phyloP scores from a whole-genome alignment of 148 eudicot genomes.

The Diospyros lotus region DNA sequence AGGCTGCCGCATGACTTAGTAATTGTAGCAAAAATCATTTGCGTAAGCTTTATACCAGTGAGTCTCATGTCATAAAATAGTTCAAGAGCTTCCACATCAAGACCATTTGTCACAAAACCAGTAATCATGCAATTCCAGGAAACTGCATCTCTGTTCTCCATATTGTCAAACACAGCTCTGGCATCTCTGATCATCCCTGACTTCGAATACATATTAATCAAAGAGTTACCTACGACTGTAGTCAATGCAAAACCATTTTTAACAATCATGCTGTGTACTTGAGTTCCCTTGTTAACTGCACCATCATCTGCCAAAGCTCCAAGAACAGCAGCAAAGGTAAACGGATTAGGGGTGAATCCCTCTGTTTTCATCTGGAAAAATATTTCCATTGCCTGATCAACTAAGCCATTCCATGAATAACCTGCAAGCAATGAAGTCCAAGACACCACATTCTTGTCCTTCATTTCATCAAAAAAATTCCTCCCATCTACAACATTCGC shows the following conservation, averaged over 20 bases:
- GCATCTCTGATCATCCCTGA: constrained; percentile 58
- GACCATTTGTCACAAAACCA: constrained; percentile 67
- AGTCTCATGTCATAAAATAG: constrained; percentile 56
- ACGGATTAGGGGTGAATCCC: constrained; percentile 64
- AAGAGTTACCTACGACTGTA: constrained; percentile 65
- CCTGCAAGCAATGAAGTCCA: constrained; percentile 91
- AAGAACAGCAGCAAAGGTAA: constrained; percentile 69
- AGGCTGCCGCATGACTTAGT: constrained; percentile 61
- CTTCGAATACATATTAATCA: constrained; percentile 73
- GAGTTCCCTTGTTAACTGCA: constrained; percentile 48
- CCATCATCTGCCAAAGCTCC: constrained; percentile 61
- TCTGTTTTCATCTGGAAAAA: constrained; percentile 51
- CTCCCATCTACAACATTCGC: constrained; percentile 44
- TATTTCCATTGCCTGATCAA: constrained; percentile 39
- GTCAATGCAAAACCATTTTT: constrained; percentile 57
- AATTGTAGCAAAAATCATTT: constrained; percentile 43
- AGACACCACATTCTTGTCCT: constrained; percentile 72
- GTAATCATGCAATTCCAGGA: constrained; percentile 90
- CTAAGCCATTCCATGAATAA: constrained; percentile 47
- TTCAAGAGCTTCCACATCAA: constrained; percentile 56
- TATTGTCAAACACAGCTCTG: constrained; percentile 42
- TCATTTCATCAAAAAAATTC: constrained; percentile 58
- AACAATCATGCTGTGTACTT: constrained; percentile 60
- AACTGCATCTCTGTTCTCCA: constrained; percentile 49
- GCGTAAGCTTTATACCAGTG: constrained; percentile 45